A percentile compares a stretch with the other conserved stretches of the same genome.
Conservation (phyloP, 108 stramenopile genomes). For the Fistulifera solaris region DNA sequence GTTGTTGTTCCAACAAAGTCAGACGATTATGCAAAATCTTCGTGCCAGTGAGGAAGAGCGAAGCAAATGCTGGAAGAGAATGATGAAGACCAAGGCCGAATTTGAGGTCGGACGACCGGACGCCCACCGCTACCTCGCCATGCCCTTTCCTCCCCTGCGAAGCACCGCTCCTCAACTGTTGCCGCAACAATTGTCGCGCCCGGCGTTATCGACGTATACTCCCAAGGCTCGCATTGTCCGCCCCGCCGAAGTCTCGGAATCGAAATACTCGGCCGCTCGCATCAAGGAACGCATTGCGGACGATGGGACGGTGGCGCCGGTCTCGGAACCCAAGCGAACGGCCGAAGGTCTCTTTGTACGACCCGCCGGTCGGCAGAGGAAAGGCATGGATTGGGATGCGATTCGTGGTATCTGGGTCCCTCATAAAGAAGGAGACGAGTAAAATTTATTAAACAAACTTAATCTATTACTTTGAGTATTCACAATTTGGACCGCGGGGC, state of each 20-base stretch:
- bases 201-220: constrained; percentile 16
- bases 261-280: constrained; percentile 57
- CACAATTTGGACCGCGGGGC: constrained; percentile 30
- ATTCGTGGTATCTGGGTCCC: constrained; percentile 68
- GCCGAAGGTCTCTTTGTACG: constrained; percentile 57
- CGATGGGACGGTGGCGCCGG: constrained; percentile 72
- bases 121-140: constrained; percentile 10
- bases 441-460: too few species aligned
- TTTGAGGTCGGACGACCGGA: constrained; percentile 15
- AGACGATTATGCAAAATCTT: constrained; percentile 20
- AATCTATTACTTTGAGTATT: neutral
- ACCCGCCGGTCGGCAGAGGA: constrained; percentile 63
- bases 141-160: constrained; percentile 21
- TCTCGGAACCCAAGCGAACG: constrained; percentile 44
- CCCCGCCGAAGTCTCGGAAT: constrained; percentile 11
- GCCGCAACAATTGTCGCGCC: constrained; percentile 7
- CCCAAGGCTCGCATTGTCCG: constrained; percentile 4
- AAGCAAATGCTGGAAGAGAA: constrained; percentile 32
- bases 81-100: constrained; percentile 44
- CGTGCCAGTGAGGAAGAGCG: constrained; percentile 43
- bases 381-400: constrained; percentile 81
- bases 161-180: constrained; percentile 13
- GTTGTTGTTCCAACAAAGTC: neutral
- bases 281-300: constrained; percentile 39
- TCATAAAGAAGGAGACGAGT: too few species aligned